Base-by-base conservation (phyloP, 2,329 filamentous ascomycete species). In the Aspergillus pseudoterreus region DNA sequence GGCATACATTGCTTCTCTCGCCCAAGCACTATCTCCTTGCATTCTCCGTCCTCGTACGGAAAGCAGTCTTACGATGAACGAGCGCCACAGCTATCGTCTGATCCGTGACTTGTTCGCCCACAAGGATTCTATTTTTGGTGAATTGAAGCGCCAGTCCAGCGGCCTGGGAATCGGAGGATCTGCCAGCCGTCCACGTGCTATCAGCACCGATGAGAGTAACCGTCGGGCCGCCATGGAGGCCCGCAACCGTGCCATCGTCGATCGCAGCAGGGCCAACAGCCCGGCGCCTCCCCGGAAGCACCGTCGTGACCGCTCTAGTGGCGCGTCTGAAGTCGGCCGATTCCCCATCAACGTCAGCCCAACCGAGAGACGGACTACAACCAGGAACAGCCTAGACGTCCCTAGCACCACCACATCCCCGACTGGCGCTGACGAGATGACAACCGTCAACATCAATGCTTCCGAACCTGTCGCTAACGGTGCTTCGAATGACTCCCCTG, bases 131-230 rank as follows among this genome's bases (percentile, higher is more conserved):
- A 96, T 99, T 66, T 99, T 99, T 71, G 89, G 87, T 58, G 94
- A 96, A 69, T 80, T 99, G 57, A 99, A 99, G 78, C 91, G 94
- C 61, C 73, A 76, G 52, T 76, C 74, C 1, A 75, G 71, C 43
- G 63, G 63, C 41, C 56, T 67, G 15, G 68, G 64, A 4, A 50
- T 66, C 41, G 85, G 85, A 1, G 74, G 76, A 38, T 76, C 78
- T n/a, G 76, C 76, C 45, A 74, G 72, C 60, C 85, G 90, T 39
- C 87, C 89, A 21, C 87, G 94, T 44, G 92, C 92, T 27, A 89
- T 96, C 64, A 95, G 90, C 69, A 95, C 91, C 0, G 91, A 99
- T 67, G 94, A 99, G 77, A 95, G 90, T 74, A 95, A 95, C 71
- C 87, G 94, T 54, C 90, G 91, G 64, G 90, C 90, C 42, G 86